Base-by-base conservation (phyloP, 768 basidiomycete species). In the Neoboletus brunneissimus region DNA sequence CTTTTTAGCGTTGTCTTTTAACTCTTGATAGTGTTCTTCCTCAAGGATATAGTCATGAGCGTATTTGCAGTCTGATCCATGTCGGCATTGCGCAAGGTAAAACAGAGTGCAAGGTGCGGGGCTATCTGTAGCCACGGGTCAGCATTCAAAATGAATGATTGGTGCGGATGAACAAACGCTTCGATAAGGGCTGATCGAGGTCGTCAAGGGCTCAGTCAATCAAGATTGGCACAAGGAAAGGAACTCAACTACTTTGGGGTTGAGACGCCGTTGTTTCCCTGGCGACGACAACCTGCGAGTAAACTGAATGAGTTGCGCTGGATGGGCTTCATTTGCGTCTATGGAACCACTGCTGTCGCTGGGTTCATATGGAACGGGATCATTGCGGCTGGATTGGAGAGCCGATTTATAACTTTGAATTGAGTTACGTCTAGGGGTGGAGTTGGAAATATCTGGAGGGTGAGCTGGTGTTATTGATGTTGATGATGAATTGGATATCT, bases 71-170 rank as follows among this genome's bases (percentile, higher is more conserved):
- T 78, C 77, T 10, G 72, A 64, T 16, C 82, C 84, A 53, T 80
- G 79, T 64, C 83, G 82, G 74, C 86, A 87, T 46, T 74, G 76
- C 31, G 81, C 77, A 27, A 87, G 73, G 65, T 86, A 87, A 70
- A 83, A 86, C 48, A 85, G 70, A 18, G 84, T 86, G 66, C 86
- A 87, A 16, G 86, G 85, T 23, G 86, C 80, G 2, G 86, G 85
- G 63, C 74, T 81, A 63, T 86, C 85, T 62, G 53, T 40, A 22
- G 46, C 31, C 22, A 47, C 22, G 13, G 15, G 40, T 63, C 31
- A 56, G 50, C 13, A 31, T 23, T 10, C 25, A 18, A 9, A 44
- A 37, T 5, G 38, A 44, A 52, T 40, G 56, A 46, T 27, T 55
- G 46, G 38, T 47, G 54, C 23, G 54, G 41, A 51, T 52, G 37